These are phyloP conservation scores for Psilocybe azurescens DNA, from an alignment of 768 basidiomycete species.

Conservation along the genomic window DNA sequence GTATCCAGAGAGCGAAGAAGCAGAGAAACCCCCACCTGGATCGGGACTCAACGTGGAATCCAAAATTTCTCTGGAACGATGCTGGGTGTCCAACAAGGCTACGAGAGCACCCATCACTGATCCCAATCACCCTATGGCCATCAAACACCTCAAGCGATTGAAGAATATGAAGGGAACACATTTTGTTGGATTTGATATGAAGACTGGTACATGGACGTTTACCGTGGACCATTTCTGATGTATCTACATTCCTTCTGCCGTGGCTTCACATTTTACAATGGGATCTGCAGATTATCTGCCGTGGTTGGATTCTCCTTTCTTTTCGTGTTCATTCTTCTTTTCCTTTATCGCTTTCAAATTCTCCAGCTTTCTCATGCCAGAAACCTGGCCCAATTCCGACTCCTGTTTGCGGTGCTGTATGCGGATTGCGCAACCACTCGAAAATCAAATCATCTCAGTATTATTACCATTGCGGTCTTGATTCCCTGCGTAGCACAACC, in stretches of 20 bases:
- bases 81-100: slow-evolving; percentile 92
- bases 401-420: too few species aligned
- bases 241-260: slow-evolving; percentile 10
- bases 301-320: slow-evolving; percentile 20
- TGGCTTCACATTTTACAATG: slow-evolving; percentile 11
- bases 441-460: not conserved
- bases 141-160: slow-evolving; percentile 80
- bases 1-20: slow-evolving; percentile 89
- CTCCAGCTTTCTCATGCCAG: not conserved
- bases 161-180: slow-evolving; percentile 85
- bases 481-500: slow-evolving; percentile 7
- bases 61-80: slow-evolving; percentile 73
- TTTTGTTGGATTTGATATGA: slow-evolving; percentile 81
- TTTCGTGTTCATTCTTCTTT: slow-evolving; percentile 2
- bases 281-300: slow-evolving; percentile 30
- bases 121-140: slow-evolving; percentile 64
- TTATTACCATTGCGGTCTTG: not conserved
- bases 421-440: not conserved
- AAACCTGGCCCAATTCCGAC: not conserved
- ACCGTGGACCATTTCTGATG: slow-evolving; percentile 91
- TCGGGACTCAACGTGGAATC: slow-evolving; percentile 91
- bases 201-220: slow-evolving; percentile 92
- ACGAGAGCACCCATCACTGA: slow-evolving; percentile 92
- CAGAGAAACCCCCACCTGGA: slow-evolving; percentile 82
- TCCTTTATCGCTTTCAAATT: slow-evolving; percentile 7